Percentiles rank a stretch among this genome's conserved stretches.
These are phyloP conservation scores for Protea cynaroides DNA, from an alignment of 164 flowering plant species.

Conservation along the genomic window DNA sequence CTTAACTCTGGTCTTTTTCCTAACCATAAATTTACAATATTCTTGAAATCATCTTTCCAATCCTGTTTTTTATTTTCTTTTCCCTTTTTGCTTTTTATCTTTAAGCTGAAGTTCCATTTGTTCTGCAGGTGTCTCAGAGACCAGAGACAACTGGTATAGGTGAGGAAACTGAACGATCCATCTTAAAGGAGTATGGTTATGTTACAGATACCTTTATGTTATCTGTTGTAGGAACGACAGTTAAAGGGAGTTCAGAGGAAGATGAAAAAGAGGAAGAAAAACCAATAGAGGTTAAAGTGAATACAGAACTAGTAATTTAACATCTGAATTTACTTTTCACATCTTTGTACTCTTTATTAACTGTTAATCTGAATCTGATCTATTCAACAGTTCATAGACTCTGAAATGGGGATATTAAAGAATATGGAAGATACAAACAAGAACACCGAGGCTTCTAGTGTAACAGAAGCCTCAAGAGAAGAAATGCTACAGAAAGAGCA, in stretches of 20 bases:
- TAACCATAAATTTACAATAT: too few relatives aligned
- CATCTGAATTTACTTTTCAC: not conserved
- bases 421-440: slow-evolving; percentile 9
- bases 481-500: not conserved
- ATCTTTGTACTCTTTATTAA: not conserved
- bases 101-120: slow-evolving; percentile 4
- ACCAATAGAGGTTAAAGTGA: slow-evolving; percentile 14
- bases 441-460: not conserved
- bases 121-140: slow-evolving; percentile 9
- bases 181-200: not conserved
- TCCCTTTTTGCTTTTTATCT: not conserved
- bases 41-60: not conserved
- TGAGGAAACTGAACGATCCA: slow-evolving; percentile 4
- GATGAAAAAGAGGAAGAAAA: slow-evolving; percentile 8
- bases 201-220: not conserved
- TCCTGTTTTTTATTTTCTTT: too few relatives aligned
- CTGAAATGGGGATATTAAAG: slow-evolving; percentile 5
- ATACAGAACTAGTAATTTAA: not conserved
- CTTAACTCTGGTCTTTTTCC: too few relatives aligned
- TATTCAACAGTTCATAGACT: slow-evolving; percentile 19
- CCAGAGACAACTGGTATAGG: slow-evolving; percentile 1
- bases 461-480: not conserved
- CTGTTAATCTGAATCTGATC: slow-evolving; percentile 1
- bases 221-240: not conserved
- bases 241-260: slow-evolving; percentile 13